Evolutionary conservation across 805 yeast genomes (phyloP).

Genomic region (Starmerella gropengiesseri): DNA sequence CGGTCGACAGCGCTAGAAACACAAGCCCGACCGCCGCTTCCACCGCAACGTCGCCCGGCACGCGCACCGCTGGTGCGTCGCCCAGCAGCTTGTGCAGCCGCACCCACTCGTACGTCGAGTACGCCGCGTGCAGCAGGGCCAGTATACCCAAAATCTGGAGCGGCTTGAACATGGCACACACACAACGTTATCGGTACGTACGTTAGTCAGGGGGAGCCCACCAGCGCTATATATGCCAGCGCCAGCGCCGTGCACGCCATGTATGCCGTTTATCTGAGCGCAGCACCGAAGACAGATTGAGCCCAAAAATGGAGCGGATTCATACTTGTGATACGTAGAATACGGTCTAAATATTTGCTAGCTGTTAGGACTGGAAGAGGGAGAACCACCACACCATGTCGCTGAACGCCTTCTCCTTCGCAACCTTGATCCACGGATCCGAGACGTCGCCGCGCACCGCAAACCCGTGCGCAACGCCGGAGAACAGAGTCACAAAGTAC

Average conservation of each 20-base stretch:
- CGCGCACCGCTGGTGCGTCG: neutral
- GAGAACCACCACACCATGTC: slow-evolving; percentile 31
- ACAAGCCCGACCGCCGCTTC: slow-evolving; percentile 43
- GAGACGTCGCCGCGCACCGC: slow-evolving; percentile 63
- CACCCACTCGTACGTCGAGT: slow-evolving; percentile 19
- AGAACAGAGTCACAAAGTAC: slow-evolving; percentile 51
- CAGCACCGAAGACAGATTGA: too few species aligned
- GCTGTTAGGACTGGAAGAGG: slow-evolving; percentile 2
- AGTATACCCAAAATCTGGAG: slow-evolving; percentile 9
- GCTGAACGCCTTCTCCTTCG: slow-evolving; percentile 54
- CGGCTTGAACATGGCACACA: neutral
- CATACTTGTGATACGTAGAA: too few species aligned
- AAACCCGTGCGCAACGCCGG: slow-evolving; percentile 66
- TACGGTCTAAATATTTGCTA: too few species aligned
- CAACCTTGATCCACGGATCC: slow-evolving; percentile 44
- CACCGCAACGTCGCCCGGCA: slow-evolving; percentile 32
- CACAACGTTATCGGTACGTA: neutral
- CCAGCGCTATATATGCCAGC: neutral
- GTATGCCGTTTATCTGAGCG: too few species aligned
- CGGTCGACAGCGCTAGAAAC: slow-evolving; percentile 32
- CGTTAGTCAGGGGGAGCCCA: slow-evolving; percentile 1
- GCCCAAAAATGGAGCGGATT: too few species aligned
- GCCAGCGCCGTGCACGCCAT: too few species aligned
- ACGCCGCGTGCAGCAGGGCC: slow-evolving; percentile 15
- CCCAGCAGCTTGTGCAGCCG: slow-evolving; percentile 6